Evolutionary conservation across 441 rosid species (phyloP), one percentile per base, ranked within the genome.

Genomic region (Mallotus japonicus): DNA sequence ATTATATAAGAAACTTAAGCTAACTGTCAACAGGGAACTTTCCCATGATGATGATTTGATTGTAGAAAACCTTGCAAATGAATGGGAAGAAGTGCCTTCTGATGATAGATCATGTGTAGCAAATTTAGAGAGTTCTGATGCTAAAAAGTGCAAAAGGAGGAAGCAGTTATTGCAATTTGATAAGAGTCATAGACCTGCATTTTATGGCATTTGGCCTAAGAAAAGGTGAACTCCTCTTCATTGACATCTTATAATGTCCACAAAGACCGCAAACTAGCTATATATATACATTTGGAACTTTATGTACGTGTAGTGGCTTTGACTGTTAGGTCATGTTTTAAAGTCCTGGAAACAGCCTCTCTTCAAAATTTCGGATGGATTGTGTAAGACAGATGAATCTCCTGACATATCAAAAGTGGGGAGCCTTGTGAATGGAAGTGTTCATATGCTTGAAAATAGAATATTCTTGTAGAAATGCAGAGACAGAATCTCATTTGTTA

Each of bases 181-280:
- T 80, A 89, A 92, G 86, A 85, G 88, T 83, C 76, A 80, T 65
- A 87, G 98, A 72, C 97, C 97, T 79, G 97, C 92, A 73, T 94
- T 94, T 85, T 94, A 83, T 77, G 99, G 99, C 56, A 79, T 86
- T 65, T 94, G 97, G 99, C 92, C 94, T 20, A 83, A 80, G 84
- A 85, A 77, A 83, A 92, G 98, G 97, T 94, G 76, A 74, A 75
- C 53, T 67, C 44, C 51, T 28, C 16, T 50, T 67, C 69, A 34
- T 8, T 69, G 20, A 37, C n/a, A 75, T 51, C 60, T 40, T 66
- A 49, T 58, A 16, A 28, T 75, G 28, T 24, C 8, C 8, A 2
- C 22, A 40, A 44, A 13, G 8, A 8, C 4, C 5, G 17, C 65
- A 37, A 42, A 13, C 3, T 63, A 44, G 57, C 59, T 75, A 20